Conservation (phyloP, 2,329 filamentous ascomycete genomes). For the Tolypocladium amazonense region DNA sequence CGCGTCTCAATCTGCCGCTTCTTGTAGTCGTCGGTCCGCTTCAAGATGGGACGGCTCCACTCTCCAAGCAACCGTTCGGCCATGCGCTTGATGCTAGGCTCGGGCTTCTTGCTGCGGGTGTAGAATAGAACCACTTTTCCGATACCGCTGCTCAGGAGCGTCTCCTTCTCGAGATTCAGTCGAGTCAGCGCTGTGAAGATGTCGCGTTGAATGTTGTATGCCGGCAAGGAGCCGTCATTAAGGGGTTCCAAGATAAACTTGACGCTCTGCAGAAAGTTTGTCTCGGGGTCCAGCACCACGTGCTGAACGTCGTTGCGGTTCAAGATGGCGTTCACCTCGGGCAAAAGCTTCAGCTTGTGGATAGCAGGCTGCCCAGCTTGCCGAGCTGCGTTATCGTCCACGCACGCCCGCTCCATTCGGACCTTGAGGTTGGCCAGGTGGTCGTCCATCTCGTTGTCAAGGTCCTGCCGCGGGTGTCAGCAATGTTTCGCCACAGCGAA, state of each 20-base stretch:
- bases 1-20: constrained; percentile 61
- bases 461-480: constrained; percentile 48
- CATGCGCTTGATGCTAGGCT: constrained; percentile 82
- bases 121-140: constrained; percentile 97
- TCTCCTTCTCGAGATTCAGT: constrained; percentile 84
- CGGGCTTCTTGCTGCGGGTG: constrained; percentile 85
- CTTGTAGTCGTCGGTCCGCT: constrained; percentile 89
- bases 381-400: constrained; percentile 75
- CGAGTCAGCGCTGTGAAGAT: constrained; percentile 72
- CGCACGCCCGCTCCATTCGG: constrained; percentile 82
- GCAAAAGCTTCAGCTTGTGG: constrained; percentile 88
- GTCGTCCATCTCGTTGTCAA: constrained; percentile 83
- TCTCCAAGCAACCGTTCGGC: constrained; percentile 88
- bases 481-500: not conserved
- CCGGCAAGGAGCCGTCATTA: constrained; percentile 85
- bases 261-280: constrained; percentile 87
- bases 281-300: constrained; percentile 84
- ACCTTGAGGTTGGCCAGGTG: constrained; percentile 81
- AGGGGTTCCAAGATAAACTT: constrained; percentile 96
- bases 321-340: constrained; percentile 77
- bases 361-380: constrained; percentile 70
- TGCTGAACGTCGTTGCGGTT: constrained; percentile 82
- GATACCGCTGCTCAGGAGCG: constrained; percentile 80
- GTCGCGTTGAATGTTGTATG: constrained; percentile 95
- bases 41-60: constrained; percentile 91